Conservation (phyloP, 139 green algal species). For the Yamagishiella unicocca region DNA sequence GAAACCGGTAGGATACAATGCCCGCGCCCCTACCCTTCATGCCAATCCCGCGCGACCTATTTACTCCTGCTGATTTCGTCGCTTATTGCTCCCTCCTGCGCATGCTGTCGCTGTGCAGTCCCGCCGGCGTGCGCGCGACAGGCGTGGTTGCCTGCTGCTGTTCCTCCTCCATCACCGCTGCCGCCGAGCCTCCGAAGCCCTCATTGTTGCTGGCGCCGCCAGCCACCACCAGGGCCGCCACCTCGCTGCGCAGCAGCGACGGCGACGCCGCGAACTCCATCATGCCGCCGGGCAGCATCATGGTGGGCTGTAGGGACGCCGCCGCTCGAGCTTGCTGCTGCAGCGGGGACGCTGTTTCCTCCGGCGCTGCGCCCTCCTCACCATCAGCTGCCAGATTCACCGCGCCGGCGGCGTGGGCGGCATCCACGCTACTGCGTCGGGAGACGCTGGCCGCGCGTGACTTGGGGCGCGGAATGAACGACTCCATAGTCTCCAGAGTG, state of each 20-base stretch:
- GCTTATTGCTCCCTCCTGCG: neutral
- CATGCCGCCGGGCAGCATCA: constrained; percentile 22
- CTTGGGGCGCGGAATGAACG: neutral
- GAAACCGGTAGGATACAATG: too few species aligned
- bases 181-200: neutral
- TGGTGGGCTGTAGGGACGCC: neutral
- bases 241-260: constrained; percentile 33
- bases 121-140: constrained; percentile 10
- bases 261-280: neutral
- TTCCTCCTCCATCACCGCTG: neutral
- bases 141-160: constrained; percentile 8
- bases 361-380: too few species aligned
- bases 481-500: constrained; percentile 9
- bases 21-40: too few species aligned
- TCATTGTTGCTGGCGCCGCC: neutral
- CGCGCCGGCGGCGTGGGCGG: neutral
- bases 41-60: too few species aligned
- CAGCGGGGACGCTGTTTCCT: too few species aligned
- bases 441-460: neutral
- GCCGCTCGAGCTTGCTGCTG: neutral
- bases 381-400: neutral
- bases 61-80: too few species aligned
- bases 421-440: neutral
- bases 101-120: constrained; percentile 28
- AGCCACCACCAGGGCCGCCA: neutral